These are phyloP conservation scores for Azolla pinnata DNA, from an alignment of 75 land plant species.

Conservation along the genomic window DNA sequence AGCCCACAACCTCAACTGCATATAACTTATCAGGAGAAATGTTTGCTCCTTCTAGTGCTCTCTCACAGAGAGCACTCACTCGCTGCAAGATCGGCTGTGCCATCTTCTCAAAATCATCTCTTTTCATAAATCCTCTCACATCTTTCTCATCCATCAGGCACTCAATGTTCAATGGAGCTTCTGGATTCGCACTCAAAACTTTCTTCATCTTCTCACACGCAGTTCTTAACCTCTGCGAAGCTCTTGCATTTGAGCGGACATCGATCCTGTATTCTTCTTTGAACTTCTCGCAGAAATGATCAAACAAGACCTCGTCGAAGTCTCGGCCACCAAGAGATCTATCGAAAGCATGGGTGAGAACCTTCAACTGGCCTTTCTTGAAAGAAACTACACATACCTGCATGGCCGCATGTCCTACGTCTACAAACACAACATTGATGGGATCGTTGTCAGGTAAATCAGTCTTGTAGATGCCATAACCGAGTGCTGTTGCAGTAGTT, in stretches of 20 bases:
- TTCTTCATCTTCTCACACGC: constrained; percentile 60
- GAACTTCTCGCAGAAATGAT: constrained; percentile 32
- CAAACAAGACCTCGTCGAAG: constrained; percentile 47
- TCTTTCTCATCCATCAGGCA: constrained; percentile 60
- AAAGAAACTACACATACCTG: constrained; percentile 54
- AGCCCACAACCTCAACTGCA: constrained; percentile 80
- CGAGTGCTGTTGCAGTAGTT: constrained; percentile 51
- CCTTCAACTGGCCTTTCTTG: constrained; percentile 44
- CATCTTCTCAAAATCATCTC: constrained; percentile 75
- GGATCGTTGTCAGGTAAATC: constrained; percentile 39
- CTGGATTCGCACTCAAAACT: constrained; percentile 47
- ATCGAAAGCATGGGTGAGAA: constrained; percentile 38
- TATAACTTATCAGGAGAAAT: constrained; percentile 47
- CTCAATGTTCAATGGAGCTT: constrained; percentile 45
- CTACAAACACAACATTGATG: constrained; percentile 52
- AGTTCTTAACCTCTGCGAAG: constrained; percentile 30
- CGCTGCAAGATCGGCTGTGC: constrained; percentile 60
- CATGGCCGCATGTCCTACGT: constrained; percentile 56
- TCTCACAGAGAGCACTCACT: constrained; percentile 57
- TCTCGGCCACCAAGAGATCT: constrained; percentile 43
- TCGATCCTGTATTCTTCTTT: constrained; percentile 46
- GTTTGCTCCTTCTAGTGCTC: constrained; percentile 56
- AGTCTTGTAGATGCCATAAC: constrained; percentile 63
- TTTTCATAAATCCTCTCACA: constrained; percentile 49
- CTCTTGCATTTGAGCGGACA: constrained; percentile 30